Conservation (phyloP, 192 early-diverging fungal species). For the Coemansia furcata region DNA sequence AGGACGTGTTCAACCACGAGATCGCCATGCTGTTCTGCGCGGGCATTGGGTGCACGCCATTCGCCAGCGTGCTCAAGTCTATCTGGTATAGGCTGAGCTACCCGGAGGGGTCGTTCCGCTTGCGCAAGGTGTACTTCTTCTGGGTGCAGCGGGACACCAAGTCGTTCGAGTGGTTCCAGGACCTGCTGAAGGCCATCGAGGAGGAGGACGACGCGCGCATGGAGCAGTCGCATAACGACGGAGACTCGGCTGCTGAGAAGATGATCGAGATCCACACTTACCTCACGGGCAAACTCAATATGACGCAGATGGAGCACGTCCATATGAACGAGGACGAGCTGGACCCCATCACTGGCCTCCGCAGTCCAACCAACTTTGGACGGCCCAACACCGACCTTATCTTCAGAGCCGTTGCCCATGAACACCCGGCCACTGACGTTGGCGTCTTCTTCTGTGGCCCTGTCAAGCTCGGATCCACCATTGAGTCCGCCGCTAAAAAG, state of each 20-base stretch:
- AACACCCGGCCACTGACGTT: slow-evolving; percentile 72
- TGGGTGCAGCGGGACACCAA: slow-evolving; percentile 83
- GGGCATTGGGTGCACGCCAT: slow-evolving; percentile 83
- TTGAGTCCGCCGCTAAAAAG: slow-evolving; percentile 64
- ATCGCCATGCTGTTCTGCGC: slow-evolving; percentile 75
- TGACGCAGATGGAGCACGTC: slow-evolving; percentile 57
- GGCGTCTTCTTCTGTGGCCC: slow-evolving; percentile 91
- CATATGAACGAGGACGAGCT: slow-evolving; percentile 59
- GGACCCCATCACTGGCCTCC: slow-evolving; percentile 70
- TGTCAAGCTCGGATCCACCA: slow-evolving; percentile 60
- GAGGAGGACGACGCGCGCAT: slow-evolving; percentile 64
- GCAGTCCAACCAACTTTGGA: slow-evolving; percentile 75
- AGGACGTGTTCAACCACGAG: slow-evolving; percentile 83
- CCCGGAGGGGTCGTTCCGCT: slow-evolving; percentile 45
- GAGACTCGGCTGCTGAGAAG: slow-evolving; percentile 27
- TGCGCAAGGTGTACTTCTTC: slow-evolving; percentile 85
- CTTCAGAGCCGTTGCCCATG: slow-evolving; percentile 61
- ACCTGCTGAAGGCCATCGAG: slow-evolving; percentile 76
- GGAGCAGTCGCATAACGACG: slow-evolving; percentile 9
- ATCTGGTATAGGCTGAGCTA: slow-evolving; percentile 73
- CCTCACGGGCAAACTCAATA: slow-evolving; percentile 64
- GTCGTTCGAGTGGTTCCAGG: slow-evolving; percentile 88
- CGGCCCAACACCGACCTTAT: slow-evolving; percentile 76
- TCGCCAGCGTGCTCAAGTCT: slow-evolving; percentile 78
- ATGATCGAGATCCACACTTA: slow-evolving; percentile 83